A percentile compares a stretch with the other conserved stretches of the same genome.
Conservation (phyloP, 345 rosid species). For the Citrus glauca region DNA sequence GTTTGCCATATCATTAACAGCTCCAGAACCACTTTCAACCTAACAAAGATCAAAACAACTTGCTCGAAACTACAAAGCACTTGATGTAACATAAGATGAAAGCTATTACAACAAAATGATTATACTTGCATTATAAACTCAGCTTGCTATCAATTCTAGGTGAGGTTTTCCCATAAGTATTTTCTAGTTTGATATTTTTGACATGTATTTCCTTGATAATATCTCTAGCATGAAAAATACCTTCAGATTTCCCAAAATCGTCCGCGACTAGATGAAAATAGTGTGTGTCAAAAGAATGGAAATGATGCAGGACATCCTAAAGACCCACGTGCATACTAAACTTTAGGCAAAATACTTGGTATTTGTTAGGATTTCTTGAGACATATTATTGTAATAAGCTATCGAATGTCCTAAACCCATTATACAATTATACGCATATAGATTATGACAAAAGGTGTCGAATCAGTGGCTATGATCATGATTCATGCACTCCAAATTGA, state of each 20-base stretch:
- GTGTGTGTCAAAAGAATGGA: neutral
- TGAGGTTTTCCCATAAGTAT: neutral
- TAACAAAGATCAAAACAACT: conserved; percentile 18
- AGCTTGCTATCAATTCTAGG: neutral
- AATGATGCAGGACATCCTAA: neutral
- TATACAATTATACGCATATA: too few relatives aligned
- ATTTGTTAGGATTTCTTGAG: neutral
- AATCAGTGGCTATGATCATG: neutral
- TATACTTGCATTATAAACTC: neutral
- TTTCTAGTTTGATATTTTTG: neutral
- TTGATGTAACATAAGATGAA: neutral
- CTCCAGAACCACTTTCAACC: conserved; percentile 88
- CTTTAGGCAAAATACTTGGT: neutral
- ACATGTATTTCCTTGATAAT: neutral
- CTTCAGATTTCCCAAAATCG: neutral
- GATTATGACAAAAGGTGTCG: too few relatives aligned
- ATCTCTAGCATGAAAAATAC: neutral
- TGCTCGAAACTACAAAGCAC: neutral
- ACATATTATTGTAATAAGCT: too few relatives aligned
- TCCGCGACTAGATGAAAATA: neutral
- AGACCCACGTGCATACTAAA: neutral
- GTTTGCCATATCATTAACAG: conserved; percentile 84
- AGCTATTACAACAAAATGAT: neutral
- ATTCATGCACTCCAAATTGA: neutral
- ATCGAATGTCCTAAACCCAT: too few relatives aligned